Conservation (phyloP, 2,329 filamentous ascomycete species). For the Hypoxylon sp. region DNA sequence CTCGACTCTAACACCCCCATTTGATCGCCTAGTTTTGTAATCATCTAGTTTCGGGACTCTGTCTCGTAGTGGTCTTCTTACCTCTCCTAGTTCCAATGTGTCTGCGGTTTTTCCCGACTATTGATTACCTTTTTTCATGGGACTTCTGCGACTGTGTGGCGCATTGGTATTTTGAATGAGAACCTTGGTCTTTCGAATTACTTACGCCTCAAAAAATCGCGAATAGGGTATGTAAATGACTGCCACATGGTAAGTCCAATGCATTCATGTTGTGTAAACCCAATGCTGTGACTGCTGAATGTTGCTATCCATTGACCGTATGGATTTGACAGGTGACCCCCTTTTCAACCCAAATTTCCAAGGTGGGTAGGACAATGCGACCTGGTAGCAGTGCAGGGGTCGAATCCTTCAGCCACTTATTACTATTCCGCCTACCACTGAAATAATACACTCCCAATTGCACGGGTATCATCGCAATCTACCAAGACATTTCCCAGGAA, state of each 20-base stretch:
- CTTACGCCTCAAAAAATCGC: neutral
- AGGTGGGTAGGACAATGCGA: neutral
- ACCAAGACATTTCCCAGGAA: neutral
- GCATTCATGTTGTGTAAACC: neutral
- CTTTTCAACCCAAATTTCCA: conserved; percentile 6
- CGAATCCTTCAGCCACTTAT: neutral
- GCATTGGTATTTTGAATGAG: too few relatives aligned
- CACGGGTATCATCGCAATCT: neutral
- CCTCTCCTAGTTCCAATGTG: neutral
- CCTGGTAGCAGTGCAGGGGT: neutral
- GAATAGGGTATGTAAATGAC: neutral
- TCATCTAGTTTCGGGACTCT: neutral
- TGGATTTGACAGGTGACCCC: neutral
- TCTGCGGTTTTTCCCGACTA: neutral
- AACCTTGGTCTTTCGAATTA: too few relatives aligned
- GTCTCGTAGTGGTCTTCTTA: neutral
- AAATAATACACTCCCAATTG: neutral
- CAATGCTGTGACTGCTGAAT: neutral
- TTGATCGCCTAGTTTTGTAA: neutral
- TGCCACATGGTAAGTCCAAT: neutral
- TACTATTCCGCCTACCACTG: neutral
- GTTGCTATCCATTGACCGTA: neutral
- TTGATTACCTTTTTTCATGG: too few relatives aligned
- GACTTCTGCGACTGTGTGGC: too few relatives aligned
- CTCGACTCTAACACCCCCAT: neutral